Evolutionary conservation across 345 rosid genomes (phyloP), one percentile per base, ranked within the genome.

Genomic region (Reutealis trisperma): DNA sequence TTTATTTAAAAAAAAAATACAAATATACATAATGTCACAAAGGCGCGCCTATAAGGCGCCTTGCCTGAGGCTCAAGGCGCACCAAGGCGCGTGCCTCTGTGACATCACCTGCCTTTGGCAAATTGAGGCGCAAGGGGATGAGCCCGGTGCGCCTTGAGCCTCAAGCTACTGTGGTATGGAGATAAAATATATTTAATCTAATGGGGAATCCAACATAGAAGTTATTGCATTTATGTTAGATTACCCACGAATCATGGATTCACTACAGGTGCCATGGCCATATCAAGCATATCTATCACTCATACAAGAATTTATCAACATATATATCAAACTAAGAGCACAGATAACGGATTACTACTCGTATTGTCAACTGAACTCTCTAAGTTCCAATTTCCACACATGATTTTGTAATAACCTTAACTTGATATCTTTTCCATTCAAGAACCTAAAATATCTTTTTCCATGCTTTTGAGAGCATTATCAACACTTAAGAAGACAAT

Each of bases 311-410:
- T 13, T 59, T 72, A 72, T 3, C 16, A n/a, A 58, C 13, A 72
- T 27, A 58, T 59, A 19, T n/a, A 58, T n/a, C 65, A 58, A 51
- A 2, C 75, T 49, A 27, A 47, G 18, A 59, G 66, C 52, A 41
- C 14, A 4, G 55, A 11, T 14, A 51, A 11, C 18, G 6, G 55
- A 51, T 54, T 18, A 54, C n/a, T 54, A 22, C 59, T 54, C 6
- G n/a, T 5, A 54, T 18, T 54, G 59, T 19, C n/a, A 54, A 54
- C 59, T 54, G 6, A 54, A 54, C 6, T 54, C 59, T 18, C 1
- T 2, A 45, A 73, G 42, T 61, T 21, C 67, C 67, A 61, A 6
- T 60, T 44, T 47, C 30, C 76, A 61, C 54, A 67, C 25, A 44
- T 22, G 41, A 9, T 42, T 14, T 25, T 30, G 19, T 30, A 12